Evolutionary conservation across 2,329 filamentous ascomycete species (phyloP), one percentile per base, ranked within the genome.

Genomic region (Nakataea oryzae): DNA sequence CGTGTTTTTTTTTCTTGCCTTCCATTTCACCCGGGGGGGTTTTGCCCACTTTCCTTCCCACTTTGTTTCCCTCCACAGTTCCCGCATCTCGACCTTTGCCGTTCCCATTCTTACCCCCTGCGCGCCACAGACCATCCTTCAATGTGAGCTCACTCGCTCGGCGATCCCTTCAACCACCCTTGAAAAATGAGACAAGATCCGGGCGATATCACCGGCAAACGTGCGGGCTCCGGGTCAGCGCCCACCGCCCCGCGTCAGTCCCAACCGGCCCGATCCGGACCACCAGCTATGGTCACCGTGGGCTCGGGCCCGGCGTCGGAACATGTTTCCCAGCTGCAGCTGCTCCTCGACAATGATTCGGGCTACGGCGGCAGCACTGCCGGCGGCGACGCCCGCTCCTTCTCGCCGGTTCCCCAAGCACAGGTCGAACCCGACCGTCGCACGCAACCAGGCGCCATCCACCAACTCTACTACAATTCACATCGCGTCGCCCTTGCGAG

Each of bases 401-500:
- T 70, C 74, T 63, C 76, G 78, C 57, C 76, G 79, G 41, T 50
- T 8, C 41, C 41, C 21, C 69, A 78, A 82, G 68, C 74, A 75
- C 65, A 70, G 73, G 78, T 79, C 57, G 86, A 89, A 60, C 78
- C 85, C 66, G 88, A 91, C 70, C 83, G 83, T 69, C 83, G 84
- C 67, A 78, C 83, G 57, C 85, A 93, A 67, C 88, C 91, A 50
- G 90, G 88, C 70, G 91, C 96, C 74, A 86, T 97, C 59, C 89
- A 96, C 71, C 95, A 97, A 76, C 83, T 97, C 66, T 91, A 90
- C 81, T 97, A 96, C 77, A 97, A 97, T 74, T 86, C 91, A 70
- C 96, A 97, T 73, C 87, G 93, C 63, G 90, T 87, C 7, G 86
- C 90, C 34, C 84, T 99, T n/a, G 91, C 86, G 56, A 88, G 93